Evolutionary conservation across 2,329 filamentous ascomycete species (phyloP), one percentile per base, ranked within the genome.

Genomic region (Fusarium nelsonii): DNA sequence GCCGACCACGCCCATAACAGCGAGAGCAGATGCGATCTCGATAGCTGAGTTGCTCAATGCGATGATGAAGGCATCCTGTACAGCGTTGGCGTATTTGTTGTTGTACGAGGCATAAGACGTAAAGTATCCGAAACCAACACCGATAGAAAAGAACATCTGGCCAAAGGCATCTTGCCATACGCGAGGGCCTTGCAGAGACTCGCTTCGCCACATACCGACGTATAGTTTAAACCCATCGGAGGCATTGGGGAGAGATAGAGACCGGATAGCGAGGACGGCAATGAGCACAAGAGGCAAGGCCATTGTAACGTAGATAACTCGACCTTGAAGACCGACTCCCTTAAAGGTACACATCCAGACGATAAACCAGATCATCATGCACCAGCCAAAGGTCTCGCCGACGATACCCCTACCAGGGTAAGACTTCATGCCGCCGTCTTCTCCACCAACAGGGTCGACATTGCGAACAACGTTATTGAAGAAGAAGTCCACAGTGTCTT

Each of bases 301-400:
- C 84, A 88, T 87, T 2, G 85, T 87, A 70, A 86, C 80, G 70
- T 87, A 87, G 1, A 87, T 84, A 8, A 85, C 85, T 6, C 85
- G 81, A 3, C 85, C 85, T 0, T 84, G 86, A 39, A 85, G 73
- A 0, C 84, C 83, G 15, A 88, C 84, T 14, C 87, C 83, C 55
- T 84, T 84, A 73, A 87, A 86, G 67, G 87, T 85, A 59, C 84
- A 86, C 20, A 88, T 70, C 85, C 85, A 87, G 33, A 88, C 82
- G 7, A 87, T 54, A 69, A 87, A 84, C 85, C 85, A 87, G 57
- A 84, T 83, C 65, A 88, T 87, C 18, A 82, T 78, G 26, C 78
- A 81, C 86, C 86, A 87, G 1, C 83, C 84, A 1, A 85, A 83
- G 0, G 84, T 85, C 71, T 88, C 85, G 0, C 83, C 84, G 3